Evolutionary conservation across 1,284 basidiomycete species (phyloP), one percentile per base, ranked within the genome.

Genomic region (Athelia sp.): DNA sequence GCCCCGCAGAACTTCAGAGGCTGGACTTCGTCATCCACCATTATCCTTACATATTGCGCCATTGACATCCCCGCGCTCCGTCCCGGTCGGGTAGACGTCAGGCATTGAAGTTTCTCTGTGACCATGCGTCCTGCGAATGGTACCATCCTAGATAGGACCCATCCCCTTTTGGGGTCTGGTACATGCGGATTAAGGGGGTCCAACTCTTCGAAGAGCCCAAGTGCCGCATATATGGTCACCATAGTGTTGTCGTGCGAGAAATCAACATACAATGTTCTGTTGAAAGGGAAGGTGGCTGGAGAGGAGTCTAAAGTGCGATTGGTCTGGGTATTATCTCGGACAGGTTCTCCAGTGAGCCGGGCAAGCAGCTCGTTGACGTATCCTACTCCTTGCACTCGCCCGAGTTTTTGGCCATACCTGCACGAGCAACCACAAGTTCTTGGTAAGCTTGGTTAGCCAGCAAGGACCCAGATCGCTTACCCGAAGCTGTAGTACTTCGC

Each of bases 221-320:
- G 63, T 0, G 89, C 86, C n/a, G 81, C 65, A 50, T 81, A 83
- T 51, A 92, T 84, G 36, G 87, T 81, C 34, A 88, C 71, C 79
- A 93, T 87, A 58, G 87, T 73, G 63, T 90, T 84, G 62, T 93
- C 90, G 62, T 92, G 88, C 19, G 87, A 83, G 63, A 92, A 91
- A 64, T 93, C 90, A 18, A 76, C 81, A 56, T 86, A 90, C 46
- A 89, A 59, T 2, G 71, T 73, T 42, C 78, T 75, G 56, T 82
- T 61, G 11, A 90, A 73, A 9, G 92, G 91, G 67, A 94, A 94
- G 0, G 87, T 90, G 2, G 57, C 56, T 0, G 82, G 79, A 11
- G 78, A 73, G 1, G 67, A 56, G 59, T 89, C 83, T 26, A 94
- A 76, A 1, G 91, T 94, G n/a, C 67, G 65, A 65, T 93, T 93